Base-by-base conservation (phyloP, 2,329 filamentous ascomycete species). In the Pleoardoris graminearum region DNA sequence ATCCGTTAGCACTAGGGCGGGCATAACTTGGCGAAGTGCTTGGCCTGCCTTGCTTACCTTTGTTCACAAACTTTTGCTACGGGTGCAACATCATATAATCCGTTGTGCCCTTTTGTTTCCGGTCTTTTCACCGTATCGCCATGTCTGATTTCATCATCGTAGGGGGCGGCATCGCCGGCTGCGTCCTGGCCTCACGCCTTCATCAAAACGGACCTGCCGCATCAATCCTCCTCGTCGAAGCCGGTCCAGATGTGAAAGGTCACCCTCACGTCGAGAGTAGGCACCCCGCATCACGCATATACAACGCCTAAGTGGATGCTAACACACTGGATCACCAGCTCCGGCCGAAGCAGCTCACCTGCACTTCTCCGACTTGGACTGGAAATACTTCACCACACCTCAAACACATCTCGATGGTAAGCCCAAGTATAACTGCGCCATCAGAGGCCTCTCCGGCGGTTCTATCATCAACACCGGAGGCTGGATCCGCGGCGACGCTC, bases 191-290 rank as follows among this genome's bases (percentile, higher is more conserved):
- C 48, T 67, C 72, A 44, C 67, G 66, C 19, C 58, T 74, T 3
- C 55, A 63, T 14, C 25, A 68, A 30, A 48, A 46, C 3, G 42
- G 48, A 6, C 59, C 62, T 1, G 27, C 45, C 0, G 42, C 66
- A 1, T 53, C 48, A 1, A 66, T 73, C n/a, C 33, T 65, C 3
- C 42, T 75, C 3, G 54, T 72, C 11, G 72, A 75, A 54, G 66
- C 67, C n/a, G 72, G 70, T 0, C 50, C 62, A 0, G 62, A 74
- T 43, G 59, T 54, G 0, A 50, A 46, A 12, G 46, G 42, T 36
- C 55, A 66, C 16, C 46, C 60, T 2, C 50, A 63, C 22, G 51
- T 63, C 4, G 23, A 21, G 8, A 54, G 33, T 37, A 37, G 10
- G 17, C 4, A 5, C 16, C 8, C 33, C 33, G 8, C 7, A 12